These are phyloP conservation scores for Coniella vitis DNA, from an alignment of 2,329 filamentous ascomycete species.

Conservation along the genomic window DNA sequence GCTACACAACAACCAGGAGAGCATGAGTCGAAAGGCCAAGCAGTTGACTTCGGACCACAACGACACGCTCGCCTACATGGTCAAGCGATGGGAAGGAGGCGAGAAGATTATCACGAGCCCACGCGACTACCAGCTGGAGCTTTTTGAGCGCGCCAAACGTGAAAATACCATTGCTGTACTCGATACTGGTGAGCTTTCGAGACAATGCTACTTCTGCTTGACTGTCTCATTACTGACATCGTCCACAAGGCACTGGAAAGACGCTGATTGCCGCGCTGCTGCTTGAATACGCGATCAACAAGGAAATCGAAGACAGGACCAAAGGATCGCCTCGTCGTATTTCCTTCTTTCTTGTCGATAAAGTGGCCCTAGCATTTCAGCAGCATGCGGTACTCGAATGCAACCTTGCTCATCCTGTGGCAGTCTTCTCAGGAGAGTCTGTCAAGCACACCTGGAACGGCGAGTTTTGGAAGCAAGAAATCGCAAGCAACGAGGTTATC, in stretches of 20 bases:
- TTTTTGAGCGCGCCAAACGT: conserved; percentile 80
- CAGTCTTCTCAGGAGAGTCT: conserved; percentile 69
- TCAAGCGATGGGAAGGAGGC: conserved; percentile 31
- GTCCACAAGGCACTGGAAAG: conserved; percentile 69
- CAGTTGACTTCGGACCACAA: conserved; percentile 21
- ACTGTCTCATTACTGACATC: conserved; percentile 9
- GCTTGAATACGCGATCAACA: conserved; percentile 66
- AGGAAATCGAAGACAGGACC: conserved; percentile 66
- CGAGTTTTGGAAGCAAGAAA: conserved; percentile 45
- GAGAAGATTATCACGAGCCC: conserved; percentile 65
- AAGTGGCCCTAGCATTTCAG: conserved; percentile 83
- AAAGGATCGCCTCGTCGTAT: conserved; percentile 54
- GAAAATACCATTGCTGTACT: conserved; percentile 89
- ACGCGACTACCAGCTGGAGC: conserved; percentile 83
- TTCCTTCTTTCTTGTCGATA: conserved; percentile 86
- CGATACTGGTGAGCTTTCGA: conserved; percentile 59
- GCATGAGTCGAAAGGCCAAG: conserved; percentile 28
- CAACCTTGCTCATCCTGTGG: conserved; percentile 72
- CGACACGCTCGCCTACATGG: conserved; percentile 27
- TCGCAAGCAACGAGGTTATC: conserved; percentile 67
- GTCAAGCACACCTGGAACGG: conserved; percentile 32
- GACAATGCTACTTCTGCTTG: neutral
- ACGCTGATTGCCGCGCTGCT: conserved; percentile 91
- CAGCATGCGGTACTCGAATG: conserved; percentile 75
- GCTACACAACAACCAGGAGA: conserved; percentile 29